Evolutionary conservation across 2,329 filamentous ascomycete species (phyloP).

Genomic region (Penicillium glabrum): DNA sequence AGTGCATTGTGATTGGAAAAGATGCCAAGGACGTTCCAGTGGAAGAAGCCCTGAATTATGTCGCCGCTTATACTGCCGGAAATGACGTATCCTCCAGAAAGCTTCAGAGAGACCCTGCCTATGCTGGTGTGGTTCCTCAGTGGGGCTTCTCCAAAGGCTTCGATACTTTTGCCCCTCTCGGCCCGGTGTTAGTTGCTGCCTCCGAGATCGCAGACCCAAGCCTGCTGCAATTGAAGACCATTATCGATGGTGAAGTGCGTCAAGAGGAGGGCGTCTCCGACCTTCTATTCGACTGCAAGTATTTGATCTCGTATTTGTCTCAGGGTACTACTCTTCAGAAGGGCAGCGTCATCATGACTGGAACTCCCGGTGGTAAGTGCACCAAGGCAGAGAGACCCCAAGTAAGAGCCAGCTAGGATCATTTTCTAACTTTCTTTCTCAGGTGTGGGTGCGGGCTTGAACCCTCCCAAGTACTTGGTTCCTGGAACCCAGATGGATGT

Average conservation of each 20-base stretch:
- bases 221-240: constrained; percentile 46
- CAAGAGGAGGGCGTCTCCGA: constrained; percentile 46
- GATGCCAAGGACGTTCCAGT: constrained; percentile 52
- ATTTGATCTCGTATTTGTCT: constrained; percentile 33
- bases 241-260: constrained; percentile 49
- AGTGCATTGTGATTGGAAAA: constrained; percentile 53
- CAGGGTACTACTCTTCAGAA: constrained; percentile 46
- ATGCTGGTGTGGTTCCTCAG: constrained; percentile 55
- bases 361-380: constrained; percentile 43
- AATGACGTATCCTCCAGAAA: constrained; percentile 59
- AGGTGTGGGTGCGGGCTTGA: constrained; percentile 46
- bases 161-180: constrained; percentile 56
- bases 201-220: constrained; percentile 46
- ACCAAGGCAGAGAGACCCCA: not conserved
- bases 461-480: constrained; percentile 39
- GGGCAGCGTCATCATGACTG: constrained; percentile 53
- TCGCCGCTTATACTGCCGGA: constrained; percentile 55
- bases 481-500: constrained; percentile 45
- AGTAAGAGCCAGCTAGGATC: not conserved
- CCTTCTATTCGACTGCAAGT: constrained; percentile 47
- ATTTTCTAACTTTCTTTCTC: not conserved
- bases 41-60: constrained; percentile 48
- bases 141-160: constrained; percentile 60
- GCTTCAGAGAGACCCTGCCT: constrained; percentile 50
- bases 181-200: constrained; percentile 49